phyloP scores from a whole-genome alignment of 805 yeast species.

The Cyberlindnera suaveolens region DNA sequence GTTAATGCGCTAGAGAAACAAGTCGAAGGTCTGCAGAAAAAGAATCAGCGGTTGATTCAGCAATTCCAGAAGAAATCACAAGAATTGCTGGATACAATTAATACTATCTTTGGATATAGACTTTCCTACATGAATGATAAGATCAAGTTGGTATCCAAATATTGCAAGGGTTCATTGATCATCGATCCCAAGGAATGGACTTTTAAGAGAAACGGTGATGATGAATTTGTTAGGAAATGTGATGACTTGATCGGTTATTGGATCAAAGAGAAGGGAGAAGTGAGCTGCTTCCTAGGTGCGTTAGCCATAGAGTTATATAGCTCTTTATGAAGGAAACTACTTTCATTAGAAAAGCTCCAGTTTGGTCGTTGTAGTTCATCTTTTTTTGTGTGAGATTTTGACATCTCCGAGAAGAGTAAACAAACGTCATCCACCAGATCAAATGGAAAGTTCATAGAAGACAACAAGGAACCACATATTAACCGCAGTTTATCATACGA shows the following conservation, averaged over 20 bases:
- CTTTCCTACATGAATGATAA: slow-evolving; percentile 58
- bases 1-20: slow-evolving; percentile 40
- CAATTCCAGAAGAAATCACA: slow-evolving; percentile 60
- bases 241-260: slow-evolving; percentile 47
- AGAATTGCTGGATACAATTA: slow-evolving; percentile 63
- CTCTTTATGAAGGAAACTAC: slow-evolving; percentile 26
- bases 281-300: slow-evolving; percentile 75
- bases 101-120: slow-evolving; percentile 64
- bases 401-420: too few species aligned
- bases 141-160: slow-evolving; percentile 48
- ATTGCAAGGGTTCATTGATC: slow-evolving; percentile 40
- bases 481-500: too few species aligned
- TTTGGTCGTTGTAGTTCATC: not conserved
- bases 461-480: too few species aligned
- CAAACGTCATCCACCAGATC: too few species aligned
- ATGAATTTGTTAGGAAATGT: slow-evolving; percentile 34
- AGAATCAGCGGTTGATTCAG: slow-evolving; percentile 44
- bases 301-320: slow-evolving; percentile 56
- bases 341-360: not conserved
- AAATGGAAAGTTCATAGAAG: too few species aligned
- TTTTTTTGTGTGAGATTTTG: too few species aligned
- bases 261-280: slow-evolving; percentile 61
- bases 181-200: slow-evolving; percentile 53
- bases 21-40: slow-evolving; percentile 44
- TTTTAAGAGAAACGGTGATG: slow-evolving; percentile 31